Evolutionary conservation across 768 basidiomycete species (phyloP).

Genomic region (Grammothele lineata): DNA sequence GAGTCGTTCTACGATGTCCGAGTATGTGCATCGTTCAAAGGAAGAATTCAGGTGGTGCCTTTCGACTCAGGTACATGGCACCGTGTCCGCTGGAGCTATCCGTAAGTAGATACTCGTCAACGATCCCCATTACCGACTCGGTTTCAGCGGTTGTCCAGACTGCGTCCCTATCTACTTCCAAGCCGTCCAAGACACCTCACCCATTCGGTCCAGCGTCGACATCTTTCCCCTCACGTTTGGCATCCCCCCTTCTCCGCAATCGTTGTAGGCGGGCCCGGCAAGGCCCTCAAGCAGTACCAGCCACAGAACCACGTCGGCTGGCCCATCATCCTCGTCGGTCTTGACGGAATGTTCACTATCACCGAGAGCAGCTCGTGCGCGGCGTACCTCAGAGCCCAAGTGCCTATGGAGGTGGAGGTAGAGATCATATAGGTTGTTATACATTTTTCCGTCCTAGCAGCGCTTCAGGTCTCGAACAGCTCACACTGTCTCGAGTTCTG

Average conservation of each 20-base stretch:
- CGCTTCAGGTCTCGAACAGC: constrained; percentile 27
- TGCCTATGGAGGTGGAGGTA: constrained; percentile 17
- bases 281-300: constrained; percentile 24
- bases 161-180: constrained; percentile 44
- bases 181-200: constrained; percentile 32
- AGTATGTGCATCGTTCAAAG: too few relatives aligned
- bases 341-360: constrained; percentile 29
- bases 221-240: constrained; percentile 22
- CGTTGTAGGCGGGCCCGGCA: constrained; percentile 22
- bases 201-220: constrained; percentile 26
- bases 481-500: too few relatives aligned
- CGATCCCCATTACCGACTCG: constrained; percentile 11
- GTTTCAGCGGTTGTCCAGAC: constrained; percentile 20
- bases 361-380: constrained; percentile 17
- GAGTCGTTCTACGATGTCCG: too few relatives aligned
- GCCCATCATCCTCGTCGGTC: constrained; percentile 32
- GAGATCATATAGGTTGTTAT: constrained; percentile 13
- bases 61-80: constrained; percentile 28
- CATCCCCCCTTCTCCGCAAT: constrained; percentile 28
- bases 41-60: constrained; percentile 3
- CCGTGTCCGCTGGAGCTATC: constrained; percentile 22
- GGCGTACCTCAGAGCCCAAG: constrained; percentile 27
- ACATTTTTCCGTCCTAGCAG: constrained; percentile 21
- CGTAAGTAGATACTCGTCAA: constrained; percentile 18
- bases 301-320: constrained; percentile 32